Conservation (phyloP, 2,329 filamentous ascomycete species). For the Trichoderma lentiforme region DNA sequence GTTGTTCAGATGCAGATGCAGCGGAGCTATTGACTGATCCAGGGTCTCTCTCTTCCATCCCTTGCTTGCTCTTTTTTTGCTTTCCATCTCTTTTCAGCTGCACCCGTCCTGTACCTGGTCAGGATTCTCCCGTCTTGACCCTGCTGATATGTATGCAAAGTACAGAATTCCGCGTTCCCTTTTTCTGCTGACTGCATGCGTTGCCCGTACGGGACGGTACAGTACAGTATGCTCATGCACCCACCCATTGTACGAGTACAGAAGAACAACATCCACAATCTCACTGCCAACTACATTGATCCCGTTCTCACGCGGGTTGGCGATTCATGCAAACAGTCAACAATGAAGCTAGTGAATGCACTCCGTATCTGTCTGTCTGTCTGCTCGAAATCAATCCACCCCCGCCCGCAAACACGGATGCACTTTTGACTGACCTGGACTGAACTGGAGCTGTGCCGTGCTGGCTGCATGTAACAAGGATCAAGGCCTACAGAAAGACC, state of each 20-base stretch:
- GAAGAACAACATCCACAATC: neutral
- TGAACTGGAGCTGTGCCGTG: neutral
- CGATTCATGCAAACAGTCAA: neutral
- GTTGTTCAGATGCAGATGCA: neutral
- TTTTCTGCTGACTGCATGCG: neutral
- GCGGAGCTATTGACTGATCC: neutral
- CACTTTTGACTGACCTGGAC: neutral
- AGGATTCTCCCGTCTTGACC: too few species aligned
- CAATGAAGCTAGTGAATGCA: neutral
- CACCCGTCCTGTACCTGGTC: neutral
- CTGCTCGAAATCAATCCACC: neutral
- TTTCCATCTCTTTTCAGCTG: neutral
- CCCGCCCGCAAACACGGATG: neutral
- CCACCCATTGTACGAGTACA: neutral
- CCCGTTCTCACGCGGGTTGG: neutral
- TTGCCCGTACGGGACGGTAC: neutral
- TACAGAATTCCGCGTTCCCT: neutral
- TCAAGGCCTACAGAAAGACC: neutral
- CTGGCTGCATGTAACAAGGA: neutral
- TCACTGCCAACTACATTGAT: neutral
- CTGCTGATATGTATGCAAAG: neutral
- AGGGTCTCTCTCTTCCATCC: neutral
- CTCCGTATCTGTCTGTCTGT: neutral
- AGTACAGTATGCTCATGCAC: neutral
- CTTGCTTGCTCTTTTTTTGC: neutral